phyloP scores from a whole-genome alignment of 2,329 filamentous ascomycete species.

The Arthrinium puccinioides region DNA sequence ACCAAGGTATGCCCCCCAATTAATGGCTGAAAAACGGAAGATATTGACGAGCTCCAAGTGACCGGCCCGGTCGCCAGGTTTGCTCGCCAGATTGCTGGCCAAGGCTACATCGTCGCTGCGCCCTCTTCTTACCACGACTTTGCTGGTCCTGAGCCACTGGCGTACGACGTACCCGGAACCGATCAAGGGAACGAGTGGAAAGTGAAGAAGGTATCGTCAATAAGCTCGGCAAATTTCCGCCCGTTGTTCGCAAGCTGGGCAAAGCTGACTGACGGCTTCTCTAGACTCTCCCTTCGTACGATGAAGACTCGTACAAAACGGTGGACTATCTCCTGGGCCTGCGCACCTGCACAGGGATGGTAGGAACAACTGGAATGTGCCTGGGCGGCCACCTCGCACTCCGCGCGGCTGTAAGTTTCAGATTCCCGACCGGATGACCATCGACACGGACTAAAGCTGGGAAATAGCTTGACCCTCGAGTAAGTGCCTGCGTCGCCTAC shows the following conservation, averaged over 20 bases:
- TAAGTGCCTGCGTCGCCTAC: slow-evolving; percentile 75
- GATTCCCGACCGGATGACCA: not conserved
- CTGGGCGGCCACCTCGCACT: slow-evolving; percentile 79
- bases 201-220: slow-evolving; percentile 53
- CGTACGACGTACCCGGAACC: slow-evolving; percentile 83
- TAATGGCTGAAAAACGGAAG: slow-evolving; percentile 1
- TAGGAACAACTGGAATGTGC: slow-evolving; percentile 85
- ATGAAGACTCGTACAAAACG: slow-evolving; percentile 64
- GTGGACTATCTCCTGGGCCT: slow-evolving; percentile 65
- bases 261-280: slow-evolving; percentile 23
- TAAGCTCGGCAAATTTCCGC: too few species aligned
- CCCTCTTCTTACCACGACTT: slow-evolving; percentile 94
- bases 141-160: slow-evolving; percentile 71
- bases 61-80: slow-evolving; percentile 87
- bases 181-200: slow-evolving; percentile 85
- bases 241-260: too few species aligned
- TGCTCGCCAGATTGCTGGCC: slow-evolving; percentile 82
- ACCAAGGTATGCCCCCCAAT: slow-evolving; percentile 80
- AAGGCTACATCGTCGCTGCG: slow-evolving; percentile 88
- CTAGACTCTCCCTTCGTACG: slow-evolving; percentile 76
- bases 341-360: slow-evolving; percentile 70
- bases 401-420: slow-evolving; percentile 42
- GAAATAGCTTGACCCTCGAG: slow-evolving; percentile 61
- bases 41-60: slow-evolving; percentile 41
- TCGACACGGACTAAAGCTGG: not conserved